A percentile compares a stretch with the other conserved stretches of the same genome.
phyloP scores from a whole-genome alignment of 1,139 yeast species.

The Hansenula anomala region DNA sequence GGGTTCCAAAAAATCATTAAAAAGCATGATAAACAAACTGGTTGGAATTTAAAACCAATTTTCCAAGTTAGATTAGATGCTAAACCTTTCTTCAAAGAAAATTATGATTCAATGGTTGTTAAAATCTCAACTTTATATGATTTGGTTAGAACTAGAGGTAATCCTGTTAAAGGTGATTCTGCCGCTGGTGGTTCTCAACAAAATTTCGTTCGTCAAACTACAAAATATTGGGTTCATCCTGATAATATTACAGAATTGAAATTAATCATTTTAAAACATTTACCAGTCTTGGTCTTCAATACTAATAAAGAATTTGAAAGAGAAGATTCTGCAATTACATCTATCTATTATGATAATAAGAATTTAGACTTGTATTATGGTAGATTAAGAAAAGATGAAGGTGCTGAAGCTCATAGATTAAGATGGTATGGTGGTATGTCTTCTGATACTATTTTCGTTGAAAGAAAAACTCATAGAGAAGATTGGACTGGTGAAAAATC shows the following conservation, averaged over 20 bases:
- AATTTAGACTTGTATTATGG: constrained; percentile 91
- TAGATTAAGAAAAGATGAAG: constrained; percentile 91
- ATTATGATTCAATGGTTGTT: constrained; percentile 84
- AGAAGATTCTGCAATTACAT: constrained; percentile 94
- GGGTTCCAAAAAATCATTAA: constrained; percentile 95
- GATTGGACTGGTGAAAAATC: constrained; percentile 99
- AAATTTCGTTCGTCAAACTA: constrained; percentile 96
- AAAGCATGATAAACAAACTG: constrained; percentile 91
- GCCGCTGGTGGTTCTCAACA: constrained; percentile 97
- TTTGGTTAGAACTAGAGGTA: constrained; percentile 90
- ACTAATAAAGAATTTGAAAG: constrained; percentile 92
- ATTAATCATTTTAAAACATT: constrained; percentile 83
- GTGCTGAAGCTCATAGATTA: constrained; percentile 96
- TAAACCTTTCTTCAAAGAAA: constrained; percentile 93
- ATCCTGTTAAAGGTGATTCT: constrained; percentile 90
- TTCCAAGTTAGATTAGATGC: constrained; percentile 90
- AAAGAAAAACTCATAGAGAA: constrained; percentile 96
- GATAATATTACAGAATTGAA: constrained; percentile 98
- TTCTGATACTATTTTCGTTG: constrained; percentile 88
- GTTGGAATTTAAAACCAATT: constrained; percentile 79
- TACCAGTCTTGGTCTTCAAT: constrained; percentile 94
- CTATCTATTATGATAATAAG: constrained; percentile 89
- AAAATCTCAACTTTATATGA: constrained; percentile 87
- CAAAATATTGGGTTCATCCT: constrained; percentile 98
- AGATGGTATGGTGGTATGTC: constrained; percentile 99